These are phyloP conservation scores for Penicillium concentricum DNA, from an alignment of 2,329 filamentous ascomycete genomes.

Conservation along the genomic window DNA sequence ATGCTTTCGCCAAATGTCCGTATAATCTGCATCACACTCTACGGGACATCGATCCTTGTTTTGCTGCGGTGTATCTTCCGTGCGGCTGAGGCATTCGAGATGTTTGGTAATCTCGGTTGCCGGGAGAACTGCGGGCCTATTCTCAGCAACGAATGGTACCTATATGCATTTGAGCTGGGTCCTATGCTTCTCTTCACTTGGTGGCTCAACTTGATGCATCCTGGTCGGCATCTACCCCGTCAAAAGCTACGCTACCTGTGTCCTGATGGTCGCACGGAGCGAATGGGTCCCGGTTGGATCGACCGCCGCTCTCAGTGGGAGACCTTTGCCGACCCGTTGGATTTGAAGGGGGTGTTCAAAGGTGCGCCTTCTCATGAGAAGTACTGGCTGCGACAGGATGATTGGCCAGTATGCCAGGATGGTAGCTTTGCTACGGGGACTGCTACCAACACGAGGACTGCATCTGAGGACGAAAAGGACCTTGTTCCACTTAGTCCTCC, in stretches of 20 bases:
- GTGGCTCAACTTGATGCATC: slow-evolving; percentile 40
- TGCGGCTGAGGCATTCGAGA: slow-evolving; percentile 34
- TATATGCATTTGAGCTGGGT: slow-evolving; percentile 39
- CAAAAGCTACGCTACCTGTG: slow-evolving; percentile 31
- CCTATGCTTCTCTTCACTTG: slow-evolving; percentile 37
- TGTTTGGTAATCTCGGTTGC: slow-evolving; percentile 22
- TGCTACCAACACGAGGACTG: slow-evolving; percentile 19
- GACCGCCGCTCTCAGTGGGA: slow-evolving; percentile 27
- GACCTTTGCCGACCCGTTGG: slow-evolving; percentile 32
- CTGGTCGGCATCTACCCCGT: slow-evolving; percentile 33
- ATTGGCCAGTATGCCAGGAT: slow-evolving; percentile 28
- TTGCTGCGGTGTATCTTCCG: slow-evolving; percentile 39
- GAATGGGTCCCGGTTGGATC: slow-evolving; percentile 34
- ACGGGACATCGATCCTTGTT: slow-evolving; percentile 36
- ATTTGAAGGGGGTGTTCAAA: slow-evolving; percentile 25
- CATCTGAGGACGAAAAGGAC: background rate
- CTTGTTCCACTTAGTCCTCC: background rate
- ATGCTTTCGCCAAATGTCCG: slow-evolving; percentile 31
- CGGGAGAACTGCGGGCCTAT: slow-evolving; percentile 26
- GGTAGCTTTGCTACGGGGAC: slow-evolving; percentile 29
- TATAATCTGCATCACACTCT: slow-evolving; percentile 35
- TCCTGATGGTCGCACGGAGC: slow-evolving; percentile 29
- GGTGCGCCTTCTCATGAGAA: slow-evolving; percentile 28
- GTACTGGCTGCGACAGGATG: slow-evolving; percentile 29
- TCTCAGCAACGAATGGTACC: slow-evolving; percentile 37